Percentiles rank a stretch among this genome's conserved stretches.
phyloP scores from a whole-genome alignment of 352 stramenopile species.

The Globisporangium nunn region DNA sequence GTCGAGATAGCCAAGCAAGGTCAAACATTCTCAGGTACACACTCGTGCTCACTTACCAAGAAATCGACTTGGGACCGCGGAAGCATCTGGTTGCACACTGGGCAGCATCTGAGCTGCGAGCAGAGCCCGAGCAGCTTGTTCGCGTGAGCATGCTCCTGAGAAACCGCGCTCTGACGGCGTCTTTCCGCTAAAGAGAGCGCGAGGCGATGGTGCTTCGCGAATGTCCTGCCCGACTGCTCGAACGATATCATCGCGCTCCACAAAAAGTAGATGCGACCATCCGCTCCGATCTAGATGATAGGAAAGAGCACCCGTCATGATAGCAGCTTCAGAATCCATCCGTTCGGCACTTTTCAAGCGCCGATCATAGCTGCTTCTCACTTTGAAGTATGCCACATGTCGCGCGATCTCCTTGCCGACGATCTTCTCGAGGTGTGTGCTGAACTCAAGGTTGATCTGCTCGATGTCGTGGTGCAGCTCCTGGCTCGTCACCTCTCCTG shows the following conservation, averaged over 20 bases:
- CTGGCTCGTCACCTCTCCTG: constrained; percentile 50
- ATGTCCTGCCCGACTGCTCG: constrained; percentile 28
- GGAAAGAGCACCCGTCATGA: background rate
- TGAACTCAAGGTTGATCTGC: constrained; percentile 50
- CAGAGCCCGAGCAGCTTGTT: constrained; percentile 14
- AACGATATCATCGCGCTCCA: constrained; percentile 69
- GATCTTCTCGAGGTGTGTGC: constrained; percentile 46
- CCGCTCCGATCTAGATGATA: constrained; percentile 32
- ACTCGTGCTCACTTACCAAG: constrained; percentile 19
- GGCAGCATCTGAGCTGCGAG: constrained; percentile 33
- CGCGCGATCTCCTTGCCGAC: constrained; percentile 52
- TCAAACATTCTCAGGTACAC: background rate
- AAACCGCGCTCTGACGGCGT: constrained; percentile 1
- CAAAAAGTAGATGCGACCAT: constrained; percentile 61
- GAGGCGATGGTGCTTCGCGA: constrained; percentile 38
- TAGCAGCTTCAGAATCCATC: too few species aligned
- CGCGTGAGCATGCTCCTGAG: constrained; percentile 4
- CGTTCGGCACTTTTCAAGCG: background rate
- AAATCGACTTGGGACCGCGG: constrained; percentile 34
- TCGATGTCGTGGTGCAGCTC: constrained; percentile 38
- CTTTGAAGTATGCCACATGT: constrained; percentile 66
- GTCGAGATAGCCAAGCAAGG: background rate
- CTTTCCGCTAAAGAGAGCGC: constrained; percentile 20
- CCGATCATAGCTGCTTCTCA: constrained; percentile 7
- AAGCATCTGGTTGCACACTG: constrained; percentile 29